Base-by-base conservation (phyloP, 2,329 filamentous ascomycete species). In the Helminthosporium solani region DNA sequence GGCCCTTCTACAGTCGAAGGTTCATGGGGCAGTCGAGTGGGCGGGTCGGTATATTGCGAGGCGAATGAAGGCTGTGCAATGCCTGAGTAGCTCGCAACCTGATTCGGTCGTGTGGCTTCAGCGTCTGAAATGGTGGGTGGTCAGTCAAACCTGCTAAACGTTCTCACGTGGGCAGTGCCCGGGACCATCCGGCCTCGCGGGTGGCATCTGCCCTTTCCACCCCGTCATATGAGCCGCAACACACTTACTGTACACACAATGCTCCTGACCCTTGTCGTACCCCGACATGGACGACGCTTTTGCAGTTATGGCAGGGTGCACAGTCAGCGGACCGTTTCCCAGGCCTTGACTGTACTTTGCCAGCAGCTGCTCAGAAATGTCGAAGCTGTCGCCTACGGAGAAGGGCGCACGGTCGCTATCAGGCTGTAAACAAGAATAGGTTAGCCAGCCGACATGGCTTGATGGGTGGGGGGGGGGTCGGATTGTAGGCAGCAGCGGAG, bases 241-340 rank as follows among this genome's bases (percentile, higher is more conserved):
- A 50, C 48, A 85, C 89, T 76, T 77, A 95, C 90, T 87, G 74
- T 92, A 87, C 76, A 91, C 81, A 70, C 86, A 86, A 71, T 86
- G 79, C 73, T 84, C 78, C 70, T 87, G 83, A 48, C 83, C 74
- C 74, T 95, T 95, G 66, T 80, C 78, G 78, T 90, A 91, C 73
- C 85, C 85, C 71, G 88, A 86, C 87, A 91, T 91, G 73, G 86
- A 84, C 74, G 88, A 75, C 63, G 84, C 71, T 69, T 74, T 69
- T 69, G 53, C 57, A 53, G 56, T 56, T 55, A 61, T 56, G 61
- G 56, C 62, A 56, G 57, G 56, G 36, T 53, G 50, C 40, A 54
- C 61, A 54, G 76, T 67, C 78, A 77, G 73, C 75, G 82, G 73
- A 77, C 82, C 78, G 71, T 58, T 60, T 53, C 50, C 54, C 46